Evolutionary conservation across 805 yeast genomes (phyloP), one percentile per base, ranked within the genome.

Genomic region (Metschnikowia kunwiensis): DNA sequence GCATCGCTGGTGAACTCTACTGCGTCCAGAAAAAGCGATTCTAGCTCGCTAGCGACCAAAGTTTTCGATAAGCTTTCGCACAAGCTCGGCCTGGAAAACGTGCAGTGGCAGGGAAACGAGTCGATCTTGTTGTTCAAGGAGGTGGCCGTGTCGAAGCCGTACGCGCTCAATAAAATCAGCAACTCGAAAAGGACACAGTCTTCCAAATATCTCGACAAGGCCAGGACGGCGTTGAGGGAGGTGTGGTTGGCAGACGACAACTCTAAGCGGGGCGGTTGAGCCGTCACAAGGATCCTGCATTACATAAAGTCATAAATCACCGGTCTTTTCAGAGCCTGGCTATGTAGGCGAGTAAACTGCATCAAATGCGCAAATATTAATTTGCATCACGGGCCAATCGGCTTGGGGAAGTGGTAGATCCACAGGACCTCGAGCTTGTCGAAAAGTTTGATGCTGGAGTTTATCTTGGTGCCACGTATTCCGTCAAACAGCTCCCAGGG

Each of bases 401-500:
- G 30, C 24, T 18, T 29, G 12, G 34, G 31, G 26, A 14, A 33
- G 24, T 29, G 37, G 20, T 38, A 36, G 7, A 33, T 39, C 74
- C 74, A 70, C 24, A 51, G 55, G 8, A 77, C 50, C 33, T 66
- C 69, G 5, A 79, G 47, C 8, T 58, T 35, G n/a, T 78, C 80
- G 48, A 83, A 81, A 8, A 73, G 47, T 42, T 66, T 63, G 3
- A 62, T 37, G 10, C 37, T 23, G 0, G 88, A 88, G 44, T 70
- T 73, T 30, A 63, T 64, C n/a, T 53, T 50, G 1, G 78, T 70
- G 1, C 93, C 94, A 44, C 72, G 70, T 39, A 68, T 69, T 0
- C 95, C 94, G 57, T 85, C 94, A 47, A 82, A 61, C 0, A 74
- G 70, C 2, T 65, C 63, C 67, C 66, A 60, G 5, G 37, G 32